Conservation (phyloP, 768 basidiomycete genomes). For the Xerocomus potaroensis region DNA sequence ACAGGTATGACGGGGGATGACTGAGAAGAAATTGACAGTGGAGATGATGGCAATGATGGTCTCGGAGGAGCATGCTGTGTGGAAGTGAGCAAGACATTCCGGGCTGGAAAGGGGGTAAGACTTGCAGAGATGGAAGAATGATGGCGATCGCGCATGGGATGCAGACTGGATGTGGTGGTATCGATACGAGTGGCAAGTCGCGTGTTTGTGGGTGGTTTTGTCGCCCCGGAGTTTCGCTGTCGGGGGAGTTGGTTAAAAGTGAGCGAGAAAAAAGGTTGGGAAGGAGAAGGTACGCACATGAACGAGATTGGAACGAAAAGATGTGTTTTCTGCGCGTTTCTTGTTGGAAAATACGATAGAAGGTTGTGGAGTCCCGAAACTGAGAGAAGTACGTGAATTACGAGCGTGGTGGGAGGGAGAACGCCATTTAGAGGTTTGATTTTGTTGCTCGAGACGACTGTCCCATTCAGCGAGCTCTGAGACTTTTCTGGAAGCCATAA, state of each 20-base stretch:
- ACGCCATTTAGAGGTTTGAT: slow-evolving; percentile 5
- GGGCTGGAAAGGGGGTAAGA: slow-evolving; percentile 1
- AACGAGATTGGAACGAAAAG: slow-evolving; percentile 1
- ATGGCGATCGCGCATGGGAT: slow-evolving; percentile 1
- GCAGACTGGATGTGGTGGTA: slow-evolving; percentile 8
- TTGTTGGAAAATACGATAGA: background rate
- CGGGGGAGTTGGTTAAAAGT: background rate
- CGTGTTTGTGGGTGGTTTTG: slow-evolving; percentile 1
- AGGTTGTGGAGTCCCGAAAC: background rate
- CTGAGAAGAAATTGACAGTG: slow-evolving; percentile 1
- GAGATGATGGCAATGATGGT: background rate
- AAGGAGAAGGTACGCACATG: slow-evolving; percentile 9
- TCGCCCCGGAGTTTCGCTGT: slow-evolving; percentile 15
- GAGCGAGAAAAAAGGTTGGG: background rate
- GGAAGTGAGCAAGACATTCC: slow-evolving; percentile 1
- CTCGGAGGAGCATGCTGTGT: slow-evolving; percentile 6
- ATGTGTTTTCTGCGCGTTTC: slow-evolving; percentile 8
- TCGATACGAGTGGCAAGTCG: slow-evolving; percentile 6
- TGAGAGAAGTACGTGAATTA: slow-evolving; percentile 7
- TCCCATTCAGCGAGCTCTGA: slow-evolving; percentile 19
- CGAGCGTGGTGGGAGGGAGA: slow-evolving; percentile 11
- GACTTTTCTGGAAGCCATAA: slow-evolving; percentile 14
- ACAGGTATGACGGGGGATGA: slow-evolving; percentile 5
- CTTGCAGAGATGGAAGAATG: slow-evolving; percentile 13
- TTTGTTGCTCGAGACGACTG: slow-evolving; percentile 8